Conservation (phyloP, 257 asterid genomes). For the Solanum stenotomum region DNA sequence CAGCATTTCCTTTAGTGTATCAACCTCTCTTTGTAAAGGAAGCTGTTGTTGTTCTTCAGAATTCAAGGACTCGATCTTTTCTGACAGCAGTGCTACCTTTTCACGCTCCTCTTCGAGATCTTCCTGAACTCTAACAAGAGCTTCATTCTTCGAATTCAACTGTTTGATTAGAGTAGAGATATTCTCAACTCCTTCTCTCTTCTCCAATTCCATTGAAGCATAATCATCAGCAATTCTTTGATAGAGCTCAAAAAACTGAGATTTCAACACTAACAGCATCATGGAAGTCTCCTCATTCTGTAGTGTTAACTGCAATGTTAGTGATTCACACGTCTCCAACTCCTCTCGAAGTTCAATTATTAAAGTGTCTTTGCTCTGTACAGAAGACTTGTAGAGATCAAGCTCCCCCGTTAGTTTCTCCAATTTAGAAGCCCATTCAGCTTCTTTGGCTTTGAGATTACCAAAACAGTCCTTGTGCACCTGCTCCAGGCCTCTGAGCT, state of each 20-base stretch:
- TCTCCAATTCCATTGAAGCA: slow-evolving; percentile 21
- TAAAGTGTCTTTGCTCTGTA: slow-evolving; percentile 31
- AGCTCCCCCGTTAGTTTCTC: slow-evolving; percentile 46
- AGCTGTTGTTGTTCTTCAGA: slow-evolving; percentile 32
- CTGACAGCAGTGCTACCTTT: slow-evolving; percentile 33
- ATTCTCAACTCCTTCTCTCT: slow-evolving; percentile 19
- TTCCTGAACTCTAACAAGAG: slow-evolving; percentile 29
- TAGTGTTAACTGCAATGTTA: slow-evolving; percentile 41
- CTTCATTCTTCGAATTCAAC: slow-evolving; percentile 45
- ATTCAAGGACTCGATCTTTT: slow-evolving; percentile 25
- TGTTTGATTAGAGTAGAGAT: slow-evolving; percentile 26
- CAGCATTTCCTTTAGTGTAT: slow-evolving; percentile 37
- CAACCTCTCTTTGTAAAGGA: slow-evolving; percentile 44
- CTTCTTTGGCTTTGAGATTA: slow-evolving; percentile 56
- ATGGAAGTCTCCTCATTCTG: slow-evolving; percentile 54
- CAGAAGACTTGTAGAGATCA: slow-evolving; percentile 26
- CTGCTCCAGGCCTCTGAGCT: slow-evolving; percentile 54
- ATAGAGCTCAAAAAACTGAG: slow-evolving; percentile 46
- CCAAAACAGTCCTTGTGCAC: slow-evolving; percentile 45
- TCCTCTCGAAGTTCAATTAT: slow-evolving; percentile 47
- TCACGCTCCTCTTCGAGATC: slow-evolving; percentile 55
- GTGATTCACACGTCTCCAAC: slow-evolving; percentile 49
- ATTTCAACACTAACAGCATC: slow-evolving; percentile 50
- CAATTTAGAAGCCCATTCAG: slow-evolving; percentile 50
- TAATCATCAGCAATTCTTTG: slow-evolving; percentile 26